A percentile compares a stretch with the other conserved stretches of the same genome.
These are phyloP conservation scores for Linderniella brevidens DNA, from an alignment of 257 asterid genomes.

Conservation along the genomic window DNA sequence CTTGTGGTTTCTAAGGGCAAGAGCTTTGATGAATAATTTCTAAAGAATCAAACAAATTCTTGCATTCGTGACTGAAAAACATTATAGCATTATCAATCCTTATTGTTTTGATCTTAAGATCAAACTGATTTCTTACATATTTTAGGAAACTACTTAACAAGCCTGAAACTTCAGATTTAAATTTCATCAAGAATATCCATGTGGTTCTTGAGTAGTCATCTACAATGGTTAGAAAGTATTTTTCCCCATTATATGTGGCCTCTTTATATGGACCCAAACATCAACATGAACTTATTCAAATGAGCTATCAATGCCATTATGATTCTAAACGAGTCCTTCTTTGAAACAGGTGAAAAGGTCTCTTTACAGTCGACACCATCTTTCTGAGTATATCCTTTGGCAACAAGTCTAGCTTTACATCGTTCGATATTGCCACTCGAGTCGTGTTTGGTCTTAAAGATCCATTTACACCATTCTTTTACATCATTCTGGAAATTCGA, in stretches of 20 bases:
- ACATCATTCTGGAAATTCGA: neutral
- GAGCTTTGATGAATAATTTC: too few relatives aligned
- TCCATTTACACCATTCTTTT: slow-evolving; percentile 1
- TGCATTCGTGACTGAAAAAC: too few relatives aligned
- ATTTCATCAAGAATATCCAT: neutral
- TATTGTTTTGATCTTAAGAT: neutral
- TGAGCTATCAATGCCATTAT: slow-evolving; percentile 1
- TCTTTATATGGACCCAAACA: neutral
- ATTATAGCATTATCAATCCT: too few relatives aligned
- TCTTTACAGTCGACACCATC: neutral
- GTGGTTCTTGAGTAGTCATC: neutral
- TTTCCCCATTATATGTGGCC: neutral
- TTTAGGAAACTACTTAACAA: neutral
- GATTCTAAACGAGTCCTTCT: neutral
- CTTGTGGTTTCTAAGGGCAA: too few relatives aligned
- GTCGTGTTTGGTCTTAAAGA: neutral
- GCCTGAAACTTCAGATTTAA: neutral
- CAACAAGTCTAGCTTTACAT: neutral
- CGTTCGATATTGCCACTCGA: neutral
- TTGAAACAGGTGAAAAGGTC: slow-evolving; percentile 1
- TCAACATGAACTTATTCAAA: neutral
- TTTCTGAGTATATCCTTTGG: neutral
- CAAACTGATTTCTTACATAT: neutral
- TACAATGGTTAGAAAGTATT: neutral
- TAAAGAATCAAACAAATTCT: too few relatives aligned